Base-by-base conservation (phyloP, 306 rosid species). In the Quercus ilex region DNA sequence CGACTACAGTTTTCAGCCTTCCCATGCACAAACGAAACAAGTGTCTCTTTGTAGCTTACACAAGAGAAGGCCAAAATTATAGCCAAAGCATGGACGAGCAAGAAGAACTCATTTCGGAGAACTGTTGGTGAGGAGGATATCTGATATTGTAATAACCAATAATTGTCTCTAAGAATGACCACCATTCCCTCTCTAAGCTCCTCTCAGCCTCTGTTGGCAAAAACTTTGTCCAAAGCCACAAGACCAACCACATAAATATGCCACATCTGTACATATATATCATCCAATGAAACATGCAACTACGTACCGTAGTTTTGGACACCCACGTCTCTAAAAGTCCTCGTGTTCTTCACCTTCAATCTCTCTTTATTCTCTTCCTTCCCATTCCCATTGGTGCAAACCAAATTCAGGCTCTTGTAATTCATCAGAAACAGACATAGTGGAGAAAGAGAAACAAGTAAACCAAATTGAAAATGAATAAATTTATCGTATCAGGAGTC, bases 401-500 rank as follows among this genome's bases (percentile, higher is more conserved):
- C 46, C 11, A 41, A 41, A 41, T 41, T 41, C 77, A 55, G 2
- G 31, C 25, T 31, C 26, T 55, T 55, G 31, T 52, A 3, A 52
- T 73, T 17, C 51, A 73, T 52, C 28, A 72, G 30, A 18, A 72
- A 23, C 38, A 55, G 13, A 9, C 12, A 60, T 13, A 65, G 46
- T 11, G 56, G 13, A 25, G 11, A 74, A 18, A 10, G 19, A 55
- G 5, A 18, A 55, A 11, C 5, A 74, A 6, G 31, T 0, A 25
- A 28, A 28, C 53, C 53, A 17, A 68, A 73, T 52, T 25, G 64
- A 4, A 8, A 59, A 55, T 4, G 5, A 30, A 20, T 2, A 78
- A 78, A 73, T 8, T 70, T 5, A 5, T 60, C 13, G 59, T 55
- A 31, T 77, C 77, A 74, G 74, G 14, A 19, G 55, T 63, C 71